phyloP scores from a whole-genome alignment of 2,329 filamentous ascomycete genomes.

The Pestalotiopsis sp. region DNA sequence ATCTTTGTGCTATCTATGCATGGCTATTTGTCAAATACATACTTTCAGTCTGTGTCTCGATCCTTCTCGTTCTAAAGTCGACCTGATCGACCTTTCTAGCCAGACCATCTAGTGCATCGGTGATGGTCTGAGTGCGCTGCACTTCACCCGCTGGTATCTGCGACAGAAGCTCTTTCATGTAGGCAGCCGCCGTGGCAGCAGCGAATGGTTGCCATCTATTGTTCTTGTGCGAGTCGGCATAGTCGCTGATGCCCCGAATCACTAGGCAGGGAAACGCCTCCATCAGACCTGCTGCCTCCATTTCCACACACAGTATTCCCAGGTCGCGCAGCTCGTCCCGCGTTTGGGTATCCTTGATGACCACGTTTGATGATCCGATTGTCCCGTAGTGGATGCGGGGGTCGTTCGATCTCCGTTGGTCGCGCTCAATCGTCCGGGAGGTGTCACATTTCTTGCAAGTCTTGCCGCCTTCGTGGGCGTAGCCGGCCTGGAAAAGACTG shows the following conservation, averaged over 20 bases:
- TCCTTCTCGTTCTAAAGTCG: not conserved
- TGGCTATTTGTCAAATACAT: not conserved
- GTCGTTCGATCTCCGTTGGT: not conserved
- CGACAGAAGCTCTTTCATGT: slow-evolving; percentile 17
- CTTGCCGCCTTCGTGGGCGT: not conserved
- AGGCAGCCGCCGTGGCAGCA: slow-evolving; percentile 21
- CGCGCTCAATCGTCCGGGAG: not conserved
- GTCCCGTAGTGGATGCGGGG: slow-evolving; percentile 11
- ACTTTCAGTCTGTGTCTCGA: not conserved
- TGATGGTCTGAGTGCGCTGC: not conserved
- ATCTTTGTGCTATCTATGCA: not conserved
- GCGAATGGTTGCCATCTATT: slow-evolving; percentile 24
- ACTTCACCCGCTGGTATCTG: not conserved
- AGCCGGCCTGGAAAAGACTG: not conserved
- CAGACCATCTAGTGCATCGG: not conserved
- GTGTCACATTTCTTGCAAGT: slow-evolving; percentile 2
- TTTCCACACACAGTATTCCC: slow-evolving; percentile 23
- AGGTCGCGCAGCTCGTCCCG: slow-evolving; percentile 19
- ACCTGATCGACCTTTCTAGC: not conserved
- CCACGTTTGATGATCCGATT: slow-evolving; percentile 16
- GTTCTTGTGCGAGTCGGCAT: slow-evolving; percentile 29
- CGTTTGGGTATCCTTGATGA: slow-evolving; percentile 21
- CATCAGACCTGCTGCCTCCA: slow-evolving; percentile 22
- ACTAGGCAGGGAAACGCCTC: slow-evolving; percentile 26
- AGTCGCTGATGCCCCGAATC: slow-evolving; percentile 30